Evolutionary conservation across 2,329 filamentous ascomycete species (phyloP).

Genomic region (Fusarium sp.): DNA sequence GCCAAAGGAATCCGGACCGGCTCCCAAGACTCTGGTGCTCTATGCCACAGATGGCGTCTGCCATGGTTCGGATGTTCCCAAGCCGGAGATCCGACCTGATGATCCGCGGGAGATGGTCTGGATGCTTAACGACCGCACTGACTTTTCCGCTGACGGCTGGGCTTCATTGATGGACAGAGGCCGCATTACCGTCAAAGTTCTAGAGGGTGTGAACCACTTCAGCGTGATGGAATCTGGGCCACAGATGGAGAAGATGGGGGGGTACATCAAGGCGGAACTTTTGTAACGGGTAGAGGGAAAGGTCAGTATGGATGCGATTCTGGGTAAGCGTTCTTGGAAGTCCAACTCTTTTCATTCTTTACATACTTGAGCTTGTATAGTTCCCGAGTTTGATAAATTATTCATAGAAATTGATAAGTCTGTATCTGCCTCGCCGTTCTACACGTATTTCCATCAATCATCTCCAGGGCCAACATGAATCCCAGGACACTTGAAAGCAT

Average conservation of each 20-base stretch:
- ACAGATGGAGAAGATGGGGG: slow-evolving; percentile 39
- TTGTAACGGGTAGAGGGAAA: slow-evolving; percentile 3
- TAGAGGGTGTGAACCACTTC: slow-evolving; percentile 37
- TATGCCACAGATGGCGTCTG: slow-evolving; percentile 84
- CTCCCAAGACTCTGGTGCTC: slow-evolving; percentile 75
- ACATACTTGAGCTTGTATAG: not conserved
- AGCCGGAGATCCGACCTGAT: slow-evolving; percentile 59
- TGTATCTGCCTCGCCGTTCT: no score
- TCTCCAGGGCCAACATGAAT: not conserved
- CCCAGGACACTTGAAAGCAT: not conserved
- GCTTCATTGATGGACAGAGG: slow-evolving; percentile 28
- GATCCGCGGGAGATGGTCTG: slow-evolving; percentile 77
- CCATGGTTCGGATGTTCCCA: slow-evolving; percentile 75
- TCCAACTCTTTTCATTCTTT: slow-evolving; percentile 11
- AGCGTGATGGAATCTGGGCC: slow-evolving; percentile 42
- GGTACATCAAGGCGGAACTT: slow-evolving; percentile 12
- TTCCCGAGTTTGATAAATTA: no score
- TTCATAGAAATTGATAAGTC: no score
- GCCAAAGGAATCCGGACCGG: slow-evolving; percentile 64
- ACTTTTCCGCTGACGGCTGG: slow-evolving; percentile 65
- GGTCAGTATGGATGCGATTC: not conserved
- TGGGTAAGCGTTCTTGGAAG: not conserved
- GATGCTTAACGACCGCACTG: slow-evolving; percentile 80
- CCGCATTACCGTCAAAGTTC: slow-evolving; percentile 27
- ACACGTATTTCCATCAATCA: not conserved